Conservation (phyloP, 2,329 filamentous ascomycete species). For the Colletotrichum sp. region DNA sequence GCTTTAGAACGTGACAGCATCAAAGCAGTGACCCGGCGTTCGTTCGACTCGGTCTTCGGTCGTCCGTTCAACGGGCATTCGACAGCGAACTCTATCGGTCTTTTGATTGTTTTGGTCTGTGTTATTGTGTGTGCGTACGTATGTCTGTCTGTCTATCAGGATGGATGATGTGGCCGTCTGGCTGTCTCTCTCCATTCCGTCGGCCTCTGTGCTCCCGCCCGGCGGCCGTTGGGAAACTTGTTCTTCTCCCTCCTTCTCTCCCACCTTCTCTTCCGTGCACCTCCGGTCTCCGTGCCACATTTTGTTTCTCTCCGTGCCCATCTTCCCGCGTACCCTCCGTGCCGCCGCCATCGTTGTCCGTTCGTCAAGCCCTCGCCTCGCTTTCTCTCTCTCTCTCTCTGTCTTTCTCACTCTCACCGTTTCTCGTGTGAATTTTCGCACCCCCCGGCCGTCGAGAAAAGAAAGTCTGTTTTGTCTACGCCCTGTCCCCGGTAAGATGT, state of each 20-base stretch:
- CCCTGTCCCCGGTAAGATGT: neutral
- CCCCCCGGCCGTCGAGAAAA: neutral
- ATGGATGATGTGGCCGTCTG: neutral
- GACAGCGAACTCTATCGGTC: neutral
- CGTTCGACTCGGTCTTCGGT: constrained; percentile 8
- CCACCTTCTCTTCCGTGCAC: neutral
- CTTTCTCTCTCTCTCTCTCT: neutral
- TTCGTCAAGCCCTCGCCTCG: neutral
- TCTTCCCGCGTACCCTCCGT: neutral
- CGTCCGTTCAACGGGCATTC: constrained; percentile 20
- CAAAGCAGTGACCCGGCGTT: neutral
- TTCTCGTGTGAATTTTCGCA: neutral
- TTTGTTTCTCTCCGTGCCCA: neutral
- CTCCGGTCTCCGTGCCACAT: neutral
- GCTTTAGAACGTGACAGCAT: neutral
- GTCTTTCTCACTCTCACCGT: neutral
- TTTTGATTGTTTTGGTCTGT: neutral
- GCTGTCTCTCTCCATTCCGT: neutral
- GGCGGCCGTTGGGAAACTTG: neutral
- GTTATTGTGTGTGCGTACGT: neutral
- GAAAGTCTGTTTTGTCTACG: neutral
- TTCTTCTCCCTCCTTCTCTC: neutral
- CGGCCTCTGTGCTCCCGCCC: neutral
- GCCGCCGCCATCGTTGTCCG: neutral
- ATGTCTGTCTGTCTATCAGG: neutral